Base-by-base conservation (phyloP, 805 yeast genomes). In the Trichomonascus vanleenenianus region DNA sequence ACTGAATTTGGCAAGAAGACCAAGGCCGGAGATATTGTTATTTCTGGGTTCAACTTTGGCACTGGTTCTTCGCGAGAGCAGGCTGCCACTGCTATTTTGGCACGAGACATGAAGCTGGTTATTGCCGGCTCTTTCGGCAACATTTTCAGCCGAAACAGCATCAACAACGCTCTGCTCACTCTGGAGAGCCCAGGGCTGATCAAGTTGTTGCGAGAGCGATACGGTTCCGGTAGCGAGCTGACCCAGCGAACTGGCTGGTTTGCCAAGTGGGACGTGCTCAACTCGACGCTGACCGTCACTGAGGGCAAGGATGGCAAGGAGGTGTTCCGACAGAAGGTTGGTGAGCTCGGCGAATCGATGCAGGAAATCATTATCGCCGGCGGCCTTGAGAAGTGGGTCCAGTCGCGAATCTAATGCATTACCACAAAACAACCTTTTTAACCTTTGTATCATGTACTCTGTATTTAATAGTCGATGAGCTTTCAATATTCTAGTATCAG, bases 61-160 rank as follows among this genome's bases (percentile, higher is more conserved):
- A 93, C 98, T 9, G 98, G 99, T 40, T 89, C 97, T 7, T 87
- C 96, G 20, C 81, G 99, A 69, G 99, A 93, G 65, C 99, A 93
- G 70, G 99, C 99, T 2, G 98, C 98, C 30, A 93, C 98, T n/a
- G 89, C 95, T 18, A 83, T 93, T 49, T 73, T 93, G 54, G 97
- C 98, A 36, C 79, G 94, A 59, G 97, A 88, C 53, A 87, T 93
- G 75, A 79, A 80, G 55, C 72, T 93, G 54, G 95, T 93, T 18
- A 96, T 94, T 48, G 85, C 96, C 11, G 99, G 99, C 30, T 91
- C 97, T 1, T 93, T 93, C 61, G 96, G 97, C 59, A 94, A 93
- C 71, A 93, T 91, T 57, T 93, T 93, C 69, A 83, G 89, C 46
- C 79, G 99, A 71, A 93, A 93, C 72, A 81, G 95, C 47, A 93